Percentiles rank a stretch among this genome's conserved stretches.
Evolutionary conservation across 2,329 filamentous ascomycete genomes (phyloP).

Genomic region (Exophiala dermatitidis): DNA sequence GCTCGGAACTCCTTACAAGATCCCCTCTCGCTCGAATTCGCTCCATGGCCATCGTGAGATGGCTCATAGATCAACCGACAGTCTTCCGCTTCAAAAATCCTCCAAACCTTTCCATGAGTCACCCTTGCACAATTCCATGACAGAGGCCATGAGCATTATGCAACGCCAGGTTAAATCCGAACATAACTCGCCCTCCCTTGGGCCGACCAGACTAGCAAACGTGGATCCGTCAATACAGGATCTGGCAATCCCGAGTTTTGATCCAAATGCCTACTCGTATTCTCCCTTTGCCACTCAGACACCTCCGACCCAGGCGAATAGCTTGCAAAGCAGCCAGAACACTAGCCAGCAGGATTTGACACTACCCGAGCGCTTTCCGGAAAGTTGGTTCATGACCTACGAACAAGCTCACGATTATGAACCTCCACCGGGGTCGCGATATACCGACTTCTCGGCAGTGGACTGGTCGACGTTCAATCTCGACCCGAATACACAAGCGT

Average conservation of each 20-base stretch:
- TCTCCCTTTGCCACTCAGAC: constrained; percentile 32
- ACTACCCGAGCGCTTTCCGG: constrained; percentile 34
- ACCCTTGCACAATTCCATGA: constrained; percentile 30
- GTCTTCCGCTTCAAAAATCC: constrained; percentile 39
- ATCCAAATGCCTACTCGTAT: constrained; percentile 29
- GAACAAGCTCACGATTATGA: constrained; percentile 34
- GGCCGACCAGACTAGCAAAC: constrained; percentile 25
- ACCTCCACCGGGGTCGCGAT: constrained; percentile 14
- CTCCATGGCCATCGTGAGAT: constrained; percentile 42
- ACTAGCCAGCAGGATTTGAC: constrained; percentile 23
- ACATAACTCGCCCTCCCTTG: constrained; percentile 41
- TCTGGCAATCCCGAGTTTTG: constrained; percentile 31
- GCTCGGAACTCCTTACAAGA: constrained; percentile 53
- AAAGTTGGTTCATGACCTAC: constrained; percentile 39
- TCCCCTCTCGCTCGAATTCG: constrained; percentile 47
- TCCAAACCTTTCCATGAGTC: constrained; percentile 27
- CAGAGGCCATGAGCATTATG: constrained; percentile 30
- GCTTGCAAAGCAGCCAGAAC: constrained; percentile 28
- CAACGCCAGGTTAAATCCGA: constrained; percentile 39
- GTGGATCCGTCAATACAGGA: constrained; percentile 18
- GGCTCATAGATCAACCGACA: constrained; percentile 48
- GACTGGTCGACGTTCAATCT: constrained; percentile 46
- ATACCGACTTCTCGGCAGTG: constrained; percentile 27
- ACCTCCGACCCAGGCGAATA: constrained; percentile 26
- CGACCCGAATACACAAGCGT: constrained; percentile 2